Base-by-base conservation (phyloP, 768 basidiomycete genomes). In the Auricularia heimuer region DNA sequence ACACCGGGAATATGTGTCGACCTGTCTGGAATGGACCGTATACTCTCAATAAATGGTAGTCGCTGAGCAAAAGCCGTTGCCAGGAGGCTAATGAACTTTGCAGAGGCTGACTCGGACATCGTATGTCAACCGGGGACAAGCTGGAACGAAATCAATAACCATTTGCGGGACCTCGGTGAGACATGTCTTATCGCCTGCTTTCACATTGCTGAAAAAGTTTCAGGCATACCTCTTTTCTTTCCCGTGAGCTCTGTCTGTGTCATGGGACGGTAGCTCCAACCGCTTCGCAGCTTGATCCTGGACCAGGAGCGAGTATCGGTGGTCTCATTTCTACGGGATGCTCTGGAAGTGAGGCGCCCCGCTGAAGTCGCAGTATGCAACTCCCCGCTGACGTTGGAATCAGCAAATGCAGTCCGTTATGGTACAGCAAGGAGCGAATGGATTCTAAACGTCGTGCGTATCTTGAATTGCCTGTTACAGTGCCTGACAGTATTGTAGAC, bases 401-500 rank as follows among this genome's bases (percentile, higher is more conserved):
- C 39, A 84, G 89, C 89, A 0, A 91, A 90, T 68, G 89, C 90
- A 1, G 90, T 91, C 1, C 78, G 91, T 29, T 95, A 94, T 71
- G 94, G 92, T 10, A 95, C 92, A 6, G 92, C 92, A 0, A 92
- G 88, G 71, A 90, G 80, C 0, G 92, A 94, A 76, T 94, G 92
- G 93, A 92, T 95, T 70, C 77, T 95, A 51, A 94, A 94, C 69
- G 83, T 83, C 29, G 91, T 91, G 70, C 62, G 83, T 76, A 24
- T 4, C 1, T 24, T 44, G 2, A 34, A 16, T 36, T 36, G 54
- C 37, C 42, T 54, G 61, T n/a, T 58, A 21, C 10, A 3, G 12
- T 61, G 63, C 47, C 36, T 64, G n/a, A 51, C 16, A 37, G 39
- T 63, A 21, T 21, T 33, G 24, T 66, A 94, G 88, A 96, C 92